Percentiles rank a stretch among this genome's conserved stretches.
phyloP scores from a whole-genome alignment of 805 yeast genomes.

The Candida sithepensis region DNA sequence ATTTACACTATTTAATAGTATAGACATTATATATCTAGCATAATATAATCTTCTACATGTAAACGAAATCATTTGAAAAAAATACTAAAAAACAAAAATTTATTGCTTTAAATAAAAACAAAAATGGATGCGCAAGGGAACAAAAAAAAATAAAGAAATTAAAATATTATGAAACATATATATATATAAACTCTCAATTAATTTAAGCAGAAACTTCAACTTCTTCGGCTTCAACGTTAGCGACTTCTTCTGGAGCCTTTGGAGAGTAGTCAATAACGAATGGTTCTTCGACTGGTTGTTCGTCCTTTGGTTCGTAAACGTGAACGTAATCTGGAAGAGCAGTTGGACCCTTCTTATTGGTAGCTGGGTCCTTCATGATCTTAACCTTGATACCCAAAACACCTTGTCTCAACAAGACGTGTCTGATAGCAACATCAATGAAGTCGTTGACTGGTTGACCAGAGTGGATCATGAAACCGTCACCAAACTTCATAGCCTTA shows the following conservation, averaged over 20 bases:
- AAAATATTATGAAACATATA: background rate
- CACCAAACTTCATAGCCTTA: constrained; percentile 99
- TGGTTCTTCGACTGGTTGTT: constrained; percentile 76
- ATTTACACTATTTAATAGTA: too few species aligned
- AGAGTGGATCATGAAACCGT: constrained; percentile 99
- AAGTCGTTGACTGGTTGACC: constrained; percentile 99
- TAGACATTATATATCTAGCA: too few species aligned
- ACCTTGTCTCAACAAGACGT: constrained; percentile 99
- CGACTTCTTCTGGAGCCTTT: constrained; percentile 33
- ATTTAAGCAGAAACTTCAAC: constrained; percentile 16
- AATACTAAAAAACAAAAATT: background rate
- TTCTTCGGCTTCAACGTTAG: constrained; percentile 30
- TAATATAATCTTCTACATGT: background rate
- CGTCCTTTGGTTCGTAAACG: constrained; percentile 94
- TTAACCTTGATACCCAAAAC: constrained; percentile 99
- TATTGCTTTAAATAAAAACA: too few species aligned
- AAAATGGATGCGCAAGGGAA: too few species aligned
- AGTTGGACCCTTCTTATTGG: constrained; percentile 79
- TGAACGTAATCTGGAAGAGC: constrained; percentile 94
- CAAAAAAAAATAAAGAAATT: background rate
- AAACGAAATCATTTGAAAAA: background rate
- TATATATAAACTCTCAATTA: background rate
- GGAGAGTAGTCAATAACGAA: constrained; percentile 72
- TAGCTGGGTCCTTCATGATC: constrained; percentile 98
- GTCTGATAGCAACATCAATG: constrained; percentile 98